Evolutionary conservation across 1,284 basidiomycete species (phyloP).

Genomic region (Polyporus tsugae): DNA sequence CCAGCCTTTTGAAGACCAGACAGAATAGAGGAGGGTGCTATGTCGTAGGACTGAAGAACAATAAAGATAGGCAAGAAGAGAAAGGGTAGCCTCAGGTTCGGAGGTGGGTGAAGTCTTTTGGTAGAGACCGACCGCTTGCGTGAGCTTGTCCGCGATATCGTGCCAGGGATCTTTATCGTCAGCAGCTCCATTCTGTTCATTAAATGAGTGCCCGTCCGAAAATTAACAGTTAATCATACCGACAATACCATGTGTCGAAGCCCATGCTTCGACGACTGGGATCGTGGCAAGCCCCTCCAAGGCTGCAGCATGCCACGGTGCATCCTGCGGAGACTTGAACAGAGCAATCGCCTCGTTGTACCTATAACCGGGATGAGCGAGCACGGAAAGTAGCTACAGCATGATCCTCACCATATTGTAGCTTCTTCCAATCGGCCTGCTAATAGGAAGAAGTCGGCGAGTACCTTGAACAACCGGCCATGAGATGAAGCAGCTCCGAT

Average conservation of each 20-base stretch:
- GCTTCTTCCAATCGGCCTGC: slow-evolving; percentile 86
- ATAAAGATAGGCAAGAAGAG: slow-evolving; percentile 73
- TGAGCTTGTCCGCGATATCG: slow-evolving; percentile 73
- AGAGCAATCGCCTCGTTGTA: slow-evolving; percentile 84
- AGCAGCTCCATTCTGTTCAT: slow-evolving; percentile 49
- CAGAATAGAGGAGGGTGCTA: slow-evolving; percentile 71
- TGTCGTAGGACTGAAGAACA: slow-evolving; percentile 73
- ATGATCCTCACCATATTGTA: slow-evolving; percentile 67
- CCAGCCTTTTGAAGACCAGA: slow-evolving; percentile 91
- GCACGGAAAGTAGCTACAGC: neutral
- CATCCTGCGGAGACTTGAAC: slow-evolving; percentile 77
- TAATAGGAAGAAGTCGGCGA: slow-evolving; percentile 89
- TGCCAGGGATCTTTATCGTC: slow-evolving; percentile 70
- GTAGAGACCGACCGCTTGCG: slow-evolving; percentile 71
- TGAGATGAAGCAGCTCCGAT: slow-evolving; percentile 77
- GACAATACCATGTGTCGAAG: slow-evolving; percentile 75
- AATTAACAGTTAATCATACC: slow-evolving; percentile 35
- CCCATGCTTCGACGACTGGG: slow-evolving; percentile 85
- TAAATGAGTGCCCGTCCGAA: neutral
- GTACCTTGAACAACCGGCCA: slow-evolving; percentile 84
- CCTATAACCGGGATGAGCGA: slow-evolving; percentile 50
- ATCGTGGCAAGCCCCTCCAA: slow-evolving; percentile 86
- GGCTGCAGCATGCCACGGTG: slow-evolving; percentile 87
- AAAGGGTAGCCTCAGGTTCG: slow-evolving; percentile 64
- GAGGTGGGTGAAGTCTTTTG: slow-evolving; percentile 57